A percentile compares a stretch with the other conserved stretches of the same genome.
Evolutionary conservation across 2,329 filamentous ascomycete species (phyloP).

Genomic region (Ophidiomyces ophidiicola): DNA sequence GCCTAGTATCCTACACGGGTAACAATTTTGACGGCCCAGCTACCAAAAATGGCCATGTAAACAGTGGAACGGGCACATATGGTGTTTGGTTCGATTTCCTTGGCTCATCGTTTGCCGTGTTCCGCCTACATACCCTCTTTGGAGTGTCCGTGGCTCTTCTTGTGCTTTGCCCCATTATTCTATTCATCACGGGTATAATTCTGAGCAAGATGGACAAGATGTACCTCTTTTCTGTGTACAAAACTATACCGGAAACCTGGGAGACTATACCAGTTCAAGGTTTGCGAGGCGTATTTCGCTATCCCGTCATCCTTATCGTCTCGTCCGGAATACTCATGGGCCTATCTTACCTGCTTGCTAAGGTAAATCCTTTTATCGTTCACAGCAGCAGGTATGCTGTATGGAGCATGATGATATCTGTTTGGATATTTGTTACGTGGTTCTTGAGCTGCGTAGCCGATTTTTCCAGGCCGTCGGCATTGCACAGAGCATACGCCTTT

Average conservation of each 20-base stretch:
- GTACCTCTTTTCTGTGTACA: conserved; percentile 67
- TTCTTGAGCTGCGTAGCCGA: conserved; percentile 67
- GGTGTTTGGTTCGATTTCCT: conserved; percentile 94
- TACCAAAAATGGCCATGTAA: conserved; percentile 48
- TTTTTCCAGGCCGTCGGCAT: conserved; percentile 68
- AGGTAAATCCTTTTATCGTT: conserved; percentile 80
- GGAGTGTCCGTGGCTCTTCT: conserved; percentile 75
- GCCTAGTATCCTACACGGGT: conserved; percentile 56
- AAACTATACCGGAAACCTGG: conserved; percentile 48
- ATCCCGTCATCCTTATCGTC: conserved; percentile 60
- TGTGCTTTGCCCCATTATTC: conserved; percentile 61
- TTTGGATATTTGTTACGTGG: conserved; percentile 75
- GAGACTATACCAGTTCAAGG: conserved; percentile 57
- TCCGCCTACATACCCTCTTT: conserved; percentile 71
- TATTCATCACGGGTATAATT: conserved; percentile 57
- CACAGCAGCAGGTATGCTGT: conserved; percentile 81
- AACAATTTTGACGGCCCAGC: conserved; percentile 52
- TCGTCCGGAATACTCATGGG: conserved; percentile 58
- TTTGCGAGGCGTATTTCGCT: conserved; percentile 71
- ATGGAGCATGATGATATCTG: conserved; percentile 74
- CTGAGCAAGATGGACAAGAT: conserved; percentile 65
- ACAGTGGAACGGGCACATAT: conserved; percentile 53
- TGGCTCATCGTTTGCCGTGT: conserved; percentile 64
- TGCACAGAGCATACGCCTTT: conserved; percentile 67
- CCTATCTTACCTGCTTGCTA: conserved; percentile 61